A percentile compares a stretch with the other conserved stretches of the same genome.
phyloP scores from a whole-genome alignment of 225 moss, liverwort and hornwort species.

The Rhytidiadelphus loreus region DNA sequence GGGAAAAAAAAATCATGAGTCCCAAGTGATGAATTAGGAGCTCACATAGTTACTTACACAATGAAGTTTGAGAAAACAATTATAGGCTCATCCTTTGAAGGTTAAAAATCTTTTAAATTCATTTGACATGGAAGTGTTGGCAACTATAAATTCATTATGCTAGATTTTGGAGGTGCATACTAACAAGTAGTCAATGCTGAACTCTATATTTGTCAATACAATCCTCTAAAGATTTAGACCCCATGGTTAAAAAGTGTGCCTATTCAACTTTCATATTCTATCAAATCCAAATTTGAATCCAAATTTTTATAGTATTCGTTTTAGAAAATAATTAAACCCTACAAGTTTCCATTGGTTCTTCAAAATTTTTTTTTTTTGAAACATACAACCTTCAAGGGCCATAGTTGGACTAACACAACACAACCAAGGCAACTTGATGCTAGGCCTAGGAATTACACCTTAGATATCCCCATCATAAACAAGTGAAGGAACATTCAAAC shows the following conservation, averaged over 20 bases:
- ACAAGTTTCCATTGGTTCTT: neutral
- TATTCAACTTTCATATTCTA: no score
- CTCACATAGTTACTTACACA: neutral
- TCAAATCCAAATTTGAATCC: neutral
- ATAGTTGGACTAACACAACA: no score
- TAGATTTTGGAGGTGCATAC: neutral
- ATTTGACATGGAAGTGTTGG: neutral
- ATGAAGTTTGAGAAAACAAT: neutral
- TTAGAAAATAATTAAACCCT: neutral
- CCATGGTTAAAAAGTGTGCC: neutral
- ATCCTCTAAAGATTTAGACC: neutral
- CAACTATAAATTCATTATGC: neutral
- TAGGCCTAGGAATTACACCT: no score
- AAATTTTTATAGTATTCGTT: neutral
- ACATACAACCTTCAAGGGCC: no score
- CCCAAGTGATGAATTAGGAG: no score
- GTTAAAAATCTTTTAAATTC: neutral
- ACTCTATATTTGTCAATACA: no score
- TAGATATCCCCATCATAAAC: no score
- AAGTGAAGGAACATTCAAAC: no score
- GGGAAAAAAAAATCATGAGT: no score
- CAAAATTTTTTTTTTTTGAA: no score
- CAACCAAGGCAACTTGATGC: no score
- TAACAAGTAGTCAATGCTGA: rapidly evolving
- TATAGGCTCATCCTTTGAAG: neutral